Evolutionary conservation across 306 rosid genomes (phyloP).

Genomic region (Canavalia ensiformis): DNA sequence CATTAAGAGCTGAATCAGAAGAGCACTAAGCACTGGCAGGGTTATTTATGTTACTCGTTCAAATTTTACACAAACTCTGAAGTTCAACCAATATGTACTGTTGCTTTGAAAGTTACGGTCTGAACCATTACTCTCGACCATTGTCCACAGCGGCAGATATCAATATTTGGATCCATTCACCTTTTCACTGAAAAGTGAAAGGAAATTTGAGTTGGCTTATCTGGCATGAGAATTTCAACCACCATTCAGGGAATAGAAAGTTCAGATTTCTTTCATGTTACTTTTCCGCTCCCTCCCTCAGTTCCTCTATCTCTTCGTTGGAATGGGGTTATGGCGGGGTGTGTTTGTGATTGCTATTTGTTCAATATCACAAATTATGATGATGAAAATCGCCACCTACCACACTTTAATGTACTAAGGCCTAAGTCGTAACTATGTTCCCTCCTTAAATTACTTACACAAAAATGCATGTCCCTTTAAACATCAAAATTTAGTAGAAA

Average conservation of each 20-base stretch:
- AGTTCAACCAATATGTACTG: constrained; percentile 1
- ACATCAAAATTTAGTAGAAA: neutral
- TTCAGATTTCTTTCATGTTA: constrained; percentile 27
- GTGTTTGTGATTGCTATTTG: constrained; percentile 29
- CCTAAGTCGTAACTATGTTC: neutral
- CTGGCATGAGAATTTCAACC: constrained; percentile 18
- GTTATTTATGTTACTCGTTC: constrained; percentile 36
- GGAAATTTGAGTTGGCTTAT: constrained; percentile 45
- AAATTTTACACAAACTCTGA: constrained; percentile 22
- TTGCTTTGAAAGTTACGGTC: constrained; percentile 36
- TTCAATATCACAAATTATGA: constrained; percentile 20
- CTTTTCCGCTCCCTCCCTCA: neutral
- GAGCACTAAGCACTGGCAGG: constrained; percentile 32
- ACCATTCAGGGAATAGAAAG: constrained; percentile 30
- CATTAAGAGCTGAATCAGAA: constrained; percentile 23
- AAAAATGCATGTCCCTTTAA: constrained; percentile 5
- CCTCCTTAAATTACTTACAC: neutral
- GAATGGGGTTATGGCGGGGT: constrained; percentile 37
- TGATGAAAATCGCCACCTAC: constrained; percentile 34
- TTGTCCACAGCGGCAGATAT: neutral
- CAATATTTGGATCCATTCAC: constrained; percentile 18
- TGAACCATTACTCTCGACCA: constrained; percentile 20
- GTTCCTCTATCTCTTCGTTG: neutral
- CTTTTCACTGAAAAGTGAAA: constrained; percentile 30
- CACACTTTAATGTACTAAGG: neutral